These are phyloP conservation scores for Lavandula angustifolia DNA, from an alignment of 257 asterid genomes.

Conservation along the genomic window DNA sequence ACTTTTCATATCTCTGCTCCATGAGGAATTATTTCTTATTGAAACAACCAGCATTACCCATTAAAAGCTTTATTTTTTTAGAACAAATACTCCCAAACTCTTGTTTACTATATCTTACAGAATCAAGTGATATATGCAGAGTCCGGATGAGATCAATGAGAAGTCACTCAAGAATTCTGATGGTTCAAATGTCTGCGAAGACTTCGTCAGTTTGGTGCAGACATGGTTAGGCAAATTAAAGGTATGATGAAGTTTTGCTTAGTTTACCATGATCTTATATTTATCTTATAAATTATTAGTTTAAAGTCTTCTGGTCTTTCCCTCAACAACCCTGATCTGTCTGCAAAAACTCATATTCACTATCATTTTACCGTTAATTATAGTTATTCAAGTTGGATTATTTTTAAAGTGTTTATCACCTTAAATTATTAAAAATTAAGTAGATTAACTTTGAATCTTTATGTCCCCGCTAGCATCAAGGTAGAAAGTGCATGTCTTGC, in stretches of 20 bases:
- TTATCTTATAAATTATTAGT: background rate
- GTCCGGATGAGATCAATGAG: slow-evolving; percentile 80
- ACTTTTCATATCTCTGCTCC: background rate
- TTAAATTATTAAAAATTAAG: slow-evolving; percentile 12
- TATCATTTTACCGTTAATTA: slow-evolving; percentile 3
- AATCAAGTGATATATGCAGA: slow-evolving; percentile 52
- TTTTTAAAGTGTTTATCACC: background rate
- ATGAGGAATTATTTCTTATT: background rate
- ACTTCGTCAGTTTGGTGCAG: slow-evolving; percentile 78
- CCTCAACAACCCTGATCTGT: slow-evolving; percentile 2
- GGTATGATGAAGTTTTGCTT: slow-evolving; percentile 44
- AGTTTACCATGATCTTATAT: slow-evolving; percentile 18
- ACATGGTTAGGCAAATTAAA: slow-evolving; percentile 77
- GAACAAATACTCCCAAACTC: background rate
- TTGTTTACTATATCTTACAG: slow-evolving; percentile 25
- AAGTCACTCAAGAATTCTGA: slow-evolving; percentile 70
- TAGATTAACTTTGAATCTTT: background rate
- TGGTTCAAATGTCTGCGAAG: slow-evolving; percentile 73
- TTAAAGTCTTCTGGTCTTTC: slow-evolving; percentile 11
- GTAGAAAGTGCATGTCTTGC: slow-evolving; percentile 18
- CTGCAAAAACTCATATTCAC: slow-evolving; percentile 19
- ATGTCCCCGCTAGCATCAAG: slow-evolving; percentile 7
- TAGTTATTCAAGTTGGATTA: slow-evolving; percentile 14
- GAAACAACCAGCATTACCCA: background rate
- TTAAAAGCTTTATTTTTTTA: background rate